These are phyloP conservation scores for Mycena latifolia DNA, from an alignment of 768 basidiomycete genomes.

Conservation along the genomic window DNA sequence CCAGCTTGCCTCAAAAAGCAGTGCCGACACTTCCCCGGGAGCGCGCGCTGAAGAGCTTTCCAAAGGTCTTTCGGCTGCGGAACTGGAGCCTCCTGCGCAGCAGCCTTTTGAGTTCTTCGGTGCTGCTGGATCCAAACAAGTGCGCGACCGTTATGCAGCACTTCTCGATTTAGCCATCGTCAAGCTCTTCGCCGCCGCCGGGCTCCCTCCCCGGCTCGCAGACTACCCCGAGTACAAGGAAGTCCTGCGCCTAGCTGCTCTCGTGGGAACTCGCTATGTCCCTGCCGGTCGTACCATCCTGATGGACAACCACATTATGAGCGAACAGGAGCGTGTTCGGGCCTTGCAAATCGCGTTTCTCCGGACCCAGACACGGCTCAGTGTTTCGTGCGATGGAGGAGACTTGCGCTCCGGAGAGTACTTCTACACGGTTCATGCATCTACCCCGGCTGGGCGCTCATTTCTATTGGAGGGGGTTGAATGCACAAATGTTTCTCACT, in stretches of 20 bases:
- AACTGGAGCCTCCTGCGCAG: not conserved
- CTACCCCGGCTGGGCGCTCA: not conserved
- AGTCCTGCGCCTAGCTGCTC: constrained; percentile 23
- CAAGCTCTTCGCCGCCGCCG: constrained; percentile 39
- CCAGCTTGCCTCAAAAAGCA: not conserved
- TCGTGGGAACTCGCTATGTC: constrained; percentile 32
- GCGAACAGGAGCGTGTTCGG: constrained; percentile 37
- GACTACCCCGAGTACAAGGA: constrained; percentile 42
- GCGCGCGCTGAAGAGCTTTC: constrained; percentile 10
- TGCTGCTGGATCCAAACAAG: not conserved
- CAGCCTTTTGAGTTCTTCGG: not conserved
- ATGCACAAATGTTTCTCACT: constrained; percentile 5
- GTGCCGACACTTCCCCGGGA: constrained; percentile 6
- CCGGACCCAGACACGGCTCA: constrained; percentile 31
- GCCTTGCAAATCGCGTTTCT: constrained; percentile 34
- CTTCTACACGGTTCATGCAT: constrained; percentile 8
- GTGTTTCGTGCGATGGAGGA: constrained; percentile 41
- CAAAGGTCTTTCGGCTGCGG: not conserved
- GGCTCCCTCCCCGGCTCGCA: constrained; percentile 35
- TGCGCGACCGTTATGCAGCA: not conserved
- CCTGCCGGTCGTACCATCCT: constrained; percentile 42
- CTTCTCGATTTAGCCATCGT: constrained; percentile 40
- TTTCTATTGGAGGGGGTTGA: constrained; percentile 1
- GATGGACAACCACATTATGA: constrained; percentile 40
- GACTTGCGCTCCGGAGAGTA: constrained; percentile 1